Conservation (phyloP, 129 eudicot species). For the Sambucus nigra region DNA sequence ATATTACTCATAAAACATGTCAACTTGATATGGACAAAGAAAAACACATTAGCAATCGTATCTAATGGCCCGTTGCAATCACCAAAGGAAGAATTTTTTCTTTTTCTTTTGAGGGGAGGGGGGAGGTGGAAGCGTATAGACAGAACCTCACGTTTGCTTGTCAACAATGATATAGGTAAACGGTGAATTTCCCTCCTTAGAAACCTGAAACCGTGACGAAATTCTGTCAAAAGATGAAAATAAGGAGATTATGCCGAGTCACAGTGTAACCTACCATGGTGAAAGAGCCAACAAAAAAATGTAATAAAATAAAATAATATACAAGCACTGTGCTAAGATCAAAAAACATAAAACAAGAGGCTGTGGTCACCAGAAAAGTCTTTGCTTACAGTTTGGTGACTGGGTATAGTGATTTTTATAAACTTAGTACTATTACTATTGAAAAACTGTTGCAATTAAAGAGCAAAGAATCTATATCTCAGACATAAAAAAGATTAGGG, state of each 20-base stretch:
- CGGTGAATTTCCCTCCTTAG: conserved; percentile 89
- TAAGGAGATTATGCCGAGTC: background rate
- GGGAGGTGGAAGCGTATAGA: background rate
- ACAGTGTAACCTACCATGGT: background rate
- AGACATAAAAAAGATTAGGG: background rate
- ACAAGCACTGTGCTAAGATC: background rate
- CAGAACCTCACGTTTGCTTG: conserved; percentile 60
- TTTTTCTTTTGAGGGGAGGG: conserved; percentile 1
- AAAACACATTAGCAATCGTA: background rate
- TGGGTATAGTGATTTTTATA: background rate
- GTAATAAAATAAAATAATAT: background rate
- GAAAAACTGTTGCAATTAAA: no score
- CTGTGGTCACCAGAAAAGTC: background rate
- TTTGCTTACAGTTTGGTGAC: background rate
- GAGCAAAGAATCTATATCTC: no score
- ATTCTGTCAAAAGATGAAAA: conserved; percentile 4
- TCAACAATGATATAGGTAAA: conserved; percentile 88
- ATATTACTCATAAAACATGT: background rate
- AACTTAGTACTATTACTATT: background rate
- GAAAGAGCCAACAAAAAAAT: background rate
- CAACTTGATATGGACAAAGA: background rate
- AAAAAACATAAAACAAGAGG: background rate
- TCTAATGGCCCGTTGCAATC: no score
- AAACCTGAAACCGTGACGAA: conserved; percentile 47
- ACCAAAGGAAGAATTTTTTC: no score